Evolutionary conservation across 345 rosid species (phyloP).

Genomic region (Camelina neglecta): DNA sequence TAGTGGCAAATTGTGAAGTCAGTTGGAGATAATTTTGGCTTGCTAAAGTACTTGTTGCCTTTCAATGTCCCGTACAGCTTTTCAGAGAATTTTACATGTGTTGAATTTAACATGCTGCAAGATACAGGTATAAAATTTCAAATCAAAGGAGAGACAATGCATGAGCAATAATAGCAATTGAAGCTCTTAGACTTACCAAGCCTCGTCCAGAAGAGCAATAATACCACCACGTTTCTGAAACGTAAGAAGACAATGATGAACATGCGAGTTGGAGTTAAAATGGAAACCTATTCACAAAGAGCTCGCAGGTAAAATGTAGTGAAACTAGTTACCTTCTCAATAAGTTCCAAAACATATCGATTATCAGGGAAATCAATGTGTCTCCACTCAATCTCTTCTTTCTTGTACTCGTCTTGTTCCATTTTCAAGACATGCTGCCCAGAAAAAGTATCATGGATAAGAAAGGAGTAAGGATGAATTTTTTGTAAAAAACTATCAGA

Average conservation of each 20-base stretch:
- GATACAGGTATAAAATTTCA: slow-evolving; percentile 32
- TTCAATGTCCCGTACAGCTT: slow-evolving; percentile 91
- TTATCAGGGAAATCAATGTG: slow-evolving; percentile 91
- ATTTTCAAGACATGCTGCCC: slow-evolving; percentile 95
- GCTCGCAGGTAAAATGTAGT: slow-evolving; percentile 21
- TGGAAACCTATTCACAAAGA: slow-evolving; percentile 15
- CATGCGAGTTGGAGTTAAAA: slow-evolving; percentile 14
- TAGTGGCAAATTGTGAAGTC: slow-evolving; percentile 97
- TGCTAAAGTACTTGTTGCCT: slow-evolving; percentile 75
- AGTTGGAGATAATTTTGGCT: slow-evolving; percentile 89
- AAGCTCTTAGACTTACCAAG: slow-evolving; percentile 71
- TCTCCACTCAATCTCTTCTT: slow-evolving; percentile 95
- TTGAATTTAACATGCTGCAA: slow-evolving; percentile 92
- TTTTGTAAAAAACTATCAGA: slow-evolving; percentile 24
- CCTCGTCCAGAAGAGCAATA: slow-evolving; percentile 95
- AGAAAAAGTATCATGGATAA: slow-evolving; percentile 43
- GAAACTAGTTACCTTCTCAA: slow-evolving; percentile 79
- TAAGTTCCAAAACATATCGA: slow-evolving; percentile 84
- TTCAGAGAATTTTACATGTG: slow-evolving; percentile 96
- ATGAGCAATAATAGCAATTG: slow-evolving; percentile 22
- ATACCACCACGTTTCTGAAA: slow-evolving; percentile 97
- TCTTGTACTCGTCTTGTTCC: slow-evolving; percentile 99
- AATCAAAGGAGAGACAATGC: slow-evolving; percentile 19
- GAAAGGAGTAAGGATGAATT: slow-evolving; percentile 19
- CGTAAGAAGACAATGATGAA: slow-evolving; percentile 27